These are phyloP conservation scores for Dimocarpus longan DNA, from an alignment of 345 rosid species.

Conservation along the genomic window DNA sequence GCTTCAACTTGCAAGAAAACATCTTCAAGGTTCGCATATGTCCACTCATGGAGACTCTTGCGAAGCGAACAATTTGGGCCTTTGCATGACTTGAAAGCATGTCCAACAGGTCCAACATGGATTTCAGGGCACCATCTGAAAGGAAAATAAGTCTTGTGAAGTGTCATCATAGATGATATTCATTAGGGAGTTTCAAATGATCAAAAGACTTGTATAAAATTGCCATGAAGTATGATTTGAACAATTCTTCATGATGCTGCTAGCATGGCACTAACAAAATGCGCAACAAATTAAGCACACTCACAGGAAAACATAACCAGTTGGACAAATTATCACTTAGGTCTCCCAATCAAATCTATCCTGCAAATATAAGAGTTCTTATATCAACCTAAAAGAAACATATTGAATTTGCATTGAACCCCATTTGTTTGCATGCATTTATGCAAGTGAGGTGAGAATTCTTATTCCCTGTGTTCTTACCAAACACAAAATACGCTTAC, in stretches of 20 bases:
- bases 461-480: neutral
- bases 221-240: neutral
- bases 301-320: neutral
- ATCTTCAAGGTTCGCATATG: slow-evolving; percentile 70
- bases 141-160: slow-evolving; percentile 35
- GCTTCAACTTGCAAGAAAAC: slow-evolving; percentile 66
- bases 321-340: no score
- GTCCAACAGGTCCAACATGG: slow-evolving; percentile 88
- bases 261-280: neutral
- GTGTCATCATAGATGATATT: neutral
- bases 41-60: slow-evolving; percentile 86
- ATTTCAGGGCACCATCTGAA: slow-evolving; percentile 86
- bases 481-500: neutral
- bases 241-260: neutral
- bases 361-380: no score
- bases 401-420: neutral
- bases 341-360: no score
- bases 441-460: no score
- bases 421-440: neutral
- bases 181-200: neutral
- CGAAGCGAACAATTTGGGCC: slow-evolving; percentile 63
- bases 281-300: neutral
- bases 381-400: no score
- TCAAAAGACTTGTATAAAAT: neutral
- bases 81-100: slow-evolving; percentile 93